A percentile compares a stretch with the other conserved stretches of the same genome.
phyloP scores from a whole-genome alignment of 345 rosid species.

The Garcia nutans region DNA sequence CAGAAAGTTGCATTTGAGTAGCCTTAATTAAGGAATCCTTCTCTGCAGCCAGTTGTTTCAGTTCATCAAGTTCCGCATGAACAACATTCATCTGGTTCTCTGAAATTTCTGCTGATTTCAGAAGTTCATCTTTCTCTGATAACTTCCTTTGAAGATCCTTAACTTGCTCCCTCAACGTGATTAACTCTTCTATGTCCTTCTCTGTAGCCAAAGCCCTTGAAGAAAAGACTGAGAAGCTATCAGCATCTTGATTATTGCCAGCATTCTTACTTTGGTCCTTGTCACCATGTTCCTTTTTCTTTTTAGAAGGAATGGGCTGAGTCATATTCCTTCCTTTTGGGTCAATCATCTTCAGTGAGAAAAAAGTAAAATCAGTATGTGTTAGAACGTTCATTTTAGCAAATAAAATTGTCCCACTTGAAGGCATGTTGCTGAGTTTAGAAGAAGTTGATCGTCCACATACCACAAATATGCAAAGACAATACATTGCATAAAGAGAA shows the following conservation, averaged over 20 bases:
- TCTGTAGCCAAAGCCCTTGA: constrained; percentile 51
- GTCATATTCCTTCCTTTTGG: constrained; percentile 59
- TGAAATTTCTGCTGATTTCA: constrained; percentile 60
- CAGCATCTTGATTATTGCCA: constrained; percentile 47
- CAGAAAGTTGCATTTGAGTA: constrained; percentile 70
- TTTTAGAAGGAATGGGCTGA: constrained; percentile 60
- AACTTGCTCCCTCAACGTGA: constrained; percentile 62
- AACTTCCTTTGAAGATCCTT: constrained; percentile 68
- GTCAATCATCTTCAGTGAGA: constrained; percentile 41
- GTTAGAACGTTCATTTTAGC: neutral
- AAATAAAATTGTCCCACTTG: constrained; percentile 7
- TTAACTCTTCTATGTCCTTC: constrained; percentile 60
- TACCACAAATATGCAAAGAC: neutral
- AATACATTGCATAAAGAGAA: neutral
- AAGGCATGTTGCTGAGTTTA: neutral
- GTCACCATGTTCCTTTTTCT: constrained; percentile 60
- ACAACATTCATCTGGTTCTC: constrained; percentile 51
- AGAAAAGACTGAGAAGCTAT: constrained; percentile 42
- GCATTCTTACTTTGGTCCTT: constrained; percentile 41
- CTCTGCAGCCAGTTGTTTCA: constrained; percentile 54
- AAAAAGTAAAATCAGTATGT: constrained; percentile 4
- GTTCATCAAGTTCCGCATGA: constrained; percentile 51
- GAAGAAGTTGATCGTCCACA: neutral
- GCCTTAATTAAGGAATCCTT: constrained; percentile 70
- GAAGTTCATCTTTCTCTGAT: constrained; percentile 78